phyloP scores from a whole-genome alignment of 306 rosid species.

The Corylus americana region DNA sequence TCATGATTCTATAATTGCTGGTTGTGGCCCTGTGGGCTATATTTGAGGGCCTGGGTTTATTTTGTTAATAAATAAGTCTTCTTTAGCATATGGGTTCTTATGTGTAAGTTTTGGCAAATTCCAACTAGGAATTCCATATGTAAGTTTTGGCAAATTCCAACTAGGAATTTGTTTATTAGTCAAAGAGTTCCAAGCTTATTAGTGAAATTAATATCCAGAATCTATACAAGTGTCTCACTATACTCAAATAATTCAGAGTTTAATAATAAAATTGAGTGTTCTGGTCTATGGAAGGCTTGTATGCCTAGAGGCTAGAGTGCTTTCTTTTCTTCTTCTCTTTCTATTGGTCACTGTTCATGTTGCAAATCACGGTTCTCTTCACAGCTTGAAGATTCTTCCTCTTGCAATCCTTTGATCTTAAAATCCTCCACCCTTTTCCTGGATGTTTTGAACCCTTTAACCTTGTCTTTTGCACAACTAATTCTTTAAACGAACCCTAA shows the following conservation, averaged over 20 bases:
- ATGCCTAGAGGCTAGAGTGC: not conserved
- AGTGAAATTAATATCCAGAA: not conserved
- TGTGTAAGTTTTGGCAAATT: not conserved
- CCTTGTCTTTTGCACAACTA: not conserved
- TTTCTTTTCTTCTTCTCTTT: not conserved
- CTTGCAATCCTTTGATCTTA: not conserved
- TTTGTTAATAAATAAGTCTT: not conserved
- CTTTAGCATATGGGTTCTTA: not conserved
- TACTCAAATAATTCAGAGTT: not conserved
- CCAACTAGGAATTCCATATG: not conserved
- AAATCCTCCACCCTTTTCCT: too few relatives aligned
- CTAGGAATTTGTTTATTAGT: not conserved
- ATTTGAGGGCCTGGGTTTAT: not conserved
- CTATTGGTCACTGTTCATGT: not conserved
- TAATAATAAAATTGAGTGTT: not conserved
- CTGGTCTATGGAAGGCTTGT: not conserved
- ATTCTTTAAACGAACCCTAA: not conserved
- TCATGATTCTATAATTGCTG: not conserved
- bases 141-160: not conserved
- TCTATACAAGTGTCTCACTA: not conserved
- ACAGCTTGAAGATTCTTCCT: not conserved
- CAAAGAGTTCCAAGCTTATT: not conserved
- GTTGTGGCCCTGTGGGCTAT: not conserved
- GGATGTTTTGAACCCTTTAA: too few relatives aligned
- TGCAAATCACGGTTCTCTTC: not conserved